Evolutionary conservation across 2,329 filamentous ascomycete species (phyloP).

Genomic region (Monilinia vaccinii-corymbosi): DNA sequence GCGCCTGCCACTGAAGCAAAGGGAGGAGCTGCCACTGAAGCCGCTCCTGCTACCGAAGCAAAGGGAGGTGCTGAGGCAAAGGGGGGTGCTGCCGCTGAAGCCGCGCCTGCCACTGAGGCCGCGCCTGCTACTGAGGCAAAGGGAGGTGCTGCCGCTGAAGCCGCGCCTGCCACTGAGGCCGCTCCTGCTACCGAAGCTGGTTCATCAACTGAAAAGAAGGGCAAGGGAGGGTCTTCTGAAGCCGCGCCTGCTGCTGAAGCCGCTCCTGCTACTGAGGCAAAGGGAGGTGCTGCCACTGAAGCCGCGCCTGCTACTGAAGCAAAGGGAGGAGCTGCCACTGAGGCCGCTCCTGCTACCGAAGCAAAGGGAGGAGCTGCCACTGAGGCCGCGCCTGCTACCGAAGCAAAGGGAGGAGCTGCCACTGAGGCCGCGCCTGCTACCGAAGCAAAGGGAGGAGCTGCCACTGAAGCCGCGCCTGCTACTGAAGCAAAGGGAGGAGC

Average conservation of each 20-base stretch:
- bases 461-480: no score
- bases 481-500: no score
- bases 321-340: neutral
- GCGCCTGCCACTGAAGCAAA: neutral
- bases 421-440: neutral
- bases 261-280: no score
- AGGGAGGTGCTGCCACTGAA: neutral
- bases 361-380: neutral
- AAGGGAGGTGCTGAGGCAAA: no score
- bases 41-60: neutral
- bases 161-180: neutral
- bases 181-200: neutral
- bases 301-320: no score
- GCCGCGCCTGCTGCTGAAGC: no score
- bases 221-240: constrained; percentile 1
- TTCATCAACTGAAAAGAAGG: constrained; percentile 10
- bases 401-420: neutral
- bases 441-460: no score
- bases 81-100: no score
- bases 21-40: neutral
- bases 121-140: no score
- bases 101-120: no score
- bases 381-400: neutral
- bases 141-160: no score
- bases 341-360: neutral